phyloP scores from a whole-genome alignment of 106 monocot species.

The Dendrobium chrysotoxum region DNA sequence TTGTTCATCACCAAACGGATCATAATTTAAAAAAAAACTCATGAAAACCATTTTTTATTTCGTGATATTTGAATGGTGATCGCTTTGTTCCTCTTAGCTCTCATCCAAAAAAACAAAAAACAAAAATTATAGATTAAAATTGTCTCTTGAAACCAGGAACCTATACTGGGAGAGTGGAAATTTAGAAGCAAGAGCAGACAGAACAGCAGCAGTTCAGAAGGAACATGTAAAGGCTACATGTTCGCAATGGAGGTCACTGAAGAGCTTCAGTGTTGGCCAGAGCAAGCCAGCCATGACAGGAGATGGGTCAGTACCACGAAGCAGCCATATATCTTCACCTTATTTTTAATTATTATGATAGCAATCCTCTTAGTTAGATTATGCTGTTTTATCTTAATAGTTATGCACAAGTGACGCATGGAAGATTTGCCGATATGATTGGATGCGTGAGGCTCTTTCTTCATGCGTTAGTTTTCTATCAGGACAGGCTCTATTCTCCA shows the following conservation, averaged over 20 bases:
- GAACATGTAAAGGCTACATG: conserved; percentile 61
- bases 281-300: conserved; percentile 40
- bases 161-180: conserved; percentile 46
- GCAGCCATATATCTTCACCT: neutral
- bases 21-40: neutral
- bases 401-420: neutral
- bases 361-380: neutral
- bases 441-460: conserved; percentile 1
- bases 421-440: neutral
- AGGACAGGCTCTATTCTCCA: too few species aligned
- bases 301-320: conserved; percentile 40
- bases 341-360: neutral
- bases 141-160: conserved; percentile 20
- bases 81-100: too few species aligned
- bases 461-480: too few species aligned
- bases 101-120: too few species aligned
- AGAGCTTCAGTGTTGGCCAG: conserved; percentile 63
- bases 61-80: neutral
- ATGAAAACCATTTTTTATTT: neutral
- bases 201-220: conserved; percentile 24
- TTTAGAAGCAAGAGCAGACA: conserved; percentile 75
- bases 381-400: neutral
- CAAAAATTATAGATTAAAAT: too few species aligned
- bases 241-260: conserved; percentile 64
- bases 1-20: neutral